Percentiles rank a stretch among this genome's conserved stretches.
Evolutionary conservation across 1,284 basidiomycete genomes (phyloP).

Genomic region (Xanthoconium separans): DNA sequence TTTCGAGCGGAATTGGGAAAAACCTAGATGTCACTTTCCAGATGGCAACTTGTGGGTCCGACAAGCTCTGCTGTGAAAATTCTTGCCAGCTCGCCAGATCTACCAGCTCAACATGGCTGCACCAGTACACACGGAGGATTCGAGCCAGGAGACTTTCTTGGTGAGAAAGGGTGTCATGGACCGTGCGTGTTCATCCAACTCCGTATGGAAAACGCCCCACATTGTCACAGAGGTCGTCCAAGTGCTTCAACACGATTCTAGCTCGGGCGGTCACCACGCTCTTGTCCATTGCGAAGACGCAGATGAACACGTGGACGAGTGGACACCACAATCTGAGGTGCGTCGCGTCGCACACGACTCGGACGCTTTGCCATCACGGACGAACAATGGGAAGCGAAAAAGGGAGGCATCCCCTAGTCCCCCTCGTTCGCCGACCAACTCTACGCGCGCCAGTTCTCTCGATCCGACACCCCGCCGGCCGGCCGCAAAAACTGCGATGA

Average conservation of each 20-base stretch:
- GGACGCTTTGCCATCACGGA: conserved; percentile 16
- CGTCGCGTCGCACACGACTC: conserved; percentile 22
- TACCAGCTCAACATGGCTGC: conserved; percentile 18
- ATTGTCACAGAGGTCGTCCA: too few species aligned
- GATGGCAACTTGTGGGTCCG: conserved; percentile 12
- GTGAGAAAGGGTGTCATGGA: conserved; percentile 46
- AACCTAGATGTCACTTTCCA: not conserved
- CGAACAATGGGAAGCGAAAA: conserved; percentile 32
- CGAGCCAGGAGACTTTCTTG: conserved; percentile 25
- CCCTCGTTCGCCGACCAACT: conserved; percentile 18
- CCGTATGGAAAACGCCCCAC: too few species aligned
- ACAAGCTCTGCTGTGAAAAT: conserved; percentile 3
- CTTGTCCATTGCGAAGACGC: conserved; percentile 68
- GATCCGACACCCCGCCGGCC: conserved; percentile 1
- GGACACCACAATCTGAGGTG: conserved; percentile 54
- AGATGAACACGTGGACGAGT: conserved; percentile 78
- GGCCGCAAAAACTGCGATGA: conserved; percentile 1
- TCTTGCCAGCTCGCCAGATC: not conserved
- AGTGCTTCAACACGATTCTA: conserved; percentile 19
- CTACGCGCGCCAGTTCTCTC: conserved; percentile 18
- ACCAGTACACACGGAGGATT: conserved; percentile 7
- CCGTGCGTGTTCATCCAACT: conserved; percentile 36
- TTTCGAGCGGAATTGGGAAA: not conserved
- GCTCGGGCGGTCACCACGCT: conserved; percentile 44
- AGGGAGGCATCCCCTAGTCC: conserved; percentile 27